Evolutionary conservation across 164 flowering plant genomes (phyloP).

Genomic region (Akebia trifoliata): DNA sequence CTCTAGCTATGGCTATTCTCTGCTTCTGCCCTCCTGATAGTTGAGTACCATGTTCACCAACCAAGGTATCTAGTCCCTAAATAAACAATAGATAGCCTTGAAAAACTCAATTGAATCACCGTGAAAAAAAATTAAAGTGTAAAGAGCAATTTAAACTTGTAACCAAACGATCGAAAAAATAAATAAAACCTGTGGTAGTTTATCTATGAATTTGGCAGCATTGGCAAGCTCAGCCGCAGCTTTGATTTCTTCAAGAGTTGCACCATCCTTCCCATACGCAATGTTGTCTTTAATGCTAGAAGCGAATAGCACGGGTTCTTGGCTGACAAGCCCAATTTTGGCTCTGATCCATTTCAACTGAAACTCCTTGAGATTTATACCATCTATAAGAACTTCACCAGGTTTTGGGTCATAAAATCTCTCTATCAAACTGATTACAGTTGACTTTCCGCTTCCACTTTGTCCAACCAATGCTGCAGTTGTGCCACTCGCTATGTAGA

Average conservation of each 20-base stretch:
- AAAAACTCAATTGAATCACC: not conserved
- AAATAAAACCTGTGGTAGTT: constrained; percentile 41
- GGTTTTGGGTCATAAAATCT: constrained; percentile 50
- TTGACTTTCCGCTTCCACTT: constrained; percentile 59
- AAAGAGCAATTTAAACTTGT: not conserved
- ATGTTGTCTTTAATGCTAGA: constrained; percentile 35
- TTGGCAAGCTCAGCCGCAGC: constrained; percentile 44
- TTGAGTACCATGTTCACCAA: constrained; percentile 79
- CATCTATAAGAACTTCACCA: constrained; percentile 49
- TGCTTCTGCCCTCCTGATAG: constrained; percentile 87
- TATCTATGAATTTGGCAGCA: constrained; percentile 48
- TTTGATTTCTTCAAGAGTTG: constrained; percentile 41
- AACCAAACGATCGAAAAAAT: not conserved
- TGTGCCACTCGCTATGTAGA: constrained; percentile 35
- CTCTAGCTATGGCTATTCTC: constrained; percentile 75
- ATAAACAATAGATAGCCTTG: not conserved
- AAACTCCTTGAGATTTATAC: constrained; percentile 32
- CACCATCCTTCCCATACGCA: constrained; percentile 43
- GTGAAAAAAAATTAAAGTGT: not conserved
- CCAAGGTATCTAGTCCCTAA: constrained; percentile 71
- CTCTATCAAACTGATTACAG: constrained; percentile 40
- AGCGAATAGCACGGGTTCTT: constrained; percentile 40
- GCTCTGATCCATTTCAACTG: constrained; percentile 41
- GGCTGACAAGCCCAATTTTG: constrained; percentile 28
- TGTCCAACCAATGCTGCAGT: constrained; percentile 52